Base-by-base conservation (phyloP, 106 monocot species). In the Dendrobium nobile region DNA sequence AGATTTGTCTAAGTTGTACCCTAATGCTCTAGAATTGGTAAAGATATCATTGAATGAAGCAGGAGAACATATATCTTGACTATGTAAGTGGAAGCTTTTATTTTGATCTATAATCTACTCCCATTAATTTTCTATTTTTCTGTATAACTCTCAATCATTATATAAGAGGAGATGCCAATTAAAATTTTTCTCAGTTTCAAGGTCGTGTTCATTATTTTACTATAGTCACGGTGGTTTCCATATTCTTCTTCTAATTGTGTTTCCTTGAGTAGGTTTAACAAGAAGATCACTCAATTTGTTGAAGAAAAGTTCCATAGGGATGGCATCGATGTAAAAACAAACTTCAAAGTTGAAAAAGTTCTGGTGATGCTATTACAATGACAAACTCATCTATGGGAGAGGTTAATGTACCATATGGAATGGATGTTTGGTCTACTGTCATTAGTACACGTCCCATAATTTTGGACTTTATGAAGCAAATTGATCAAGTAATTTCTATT, bases 371-470 rank as follows among this genome's bases (percentile, higher is more conserved):
- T n/a, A n/a, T n/a, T n/a, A n/a, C n/a, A n/a, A n/a, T n/a, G n/a
- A n/a, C n/a, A n/a, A n/a, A n/a, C n/a, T n/a, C n/a, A n/a, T n/a
- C n/a, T n/a, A n/a, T 64, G 37, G 91, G 84, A 48, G 85, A 87
- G 20, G 37, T 84, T 79, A 67, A 67, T 51, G 61, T 86, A 27
- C 88, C 93, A 40, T 93, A 93, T 77, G 93, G 93, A 77, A 93
- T 93, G 93, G 89, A 86, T 82, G 89, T 95, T 48, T 95, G 95
- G 95, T 95, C 95, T 55, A 87, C 95, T 78, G 95, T 92, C 72
- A 89, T 95, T 80, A 92, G 92, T 10, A 89, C 95, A 0, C 90
- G 95, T 19, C 88, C 92, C 40, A 56, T 95, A 75, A 95, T 95
- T 58, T 72, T 84, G 67, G 90, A 90, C 72, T 87, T 92, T 47